Evolutionary conservation across 2,329 filamentous ascomycete species (phyloP).

Genomic region (Botrytis deweyae): DNA sequence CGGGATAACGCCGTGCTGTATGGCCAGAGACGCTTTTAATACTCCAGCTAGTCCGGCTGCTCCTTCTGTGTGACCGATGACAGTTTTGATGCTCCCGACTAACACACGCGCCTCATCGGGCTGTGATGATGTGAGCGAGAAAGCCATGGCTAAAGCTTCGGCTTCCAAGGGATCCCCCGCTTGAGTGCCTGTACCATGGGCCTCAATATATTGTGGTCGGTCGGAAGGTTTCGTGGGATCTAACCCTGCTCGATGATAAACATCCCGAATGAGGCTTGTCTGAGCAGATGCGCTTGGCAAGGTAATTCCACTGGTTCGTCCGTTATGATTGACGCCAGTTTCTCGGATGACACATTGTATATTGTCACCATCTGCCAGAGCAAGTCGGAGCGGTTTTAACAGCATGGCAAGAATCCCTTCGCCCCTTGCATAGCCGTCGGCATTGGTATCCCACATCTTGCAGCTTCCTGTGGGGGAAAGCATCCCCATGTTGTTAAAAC

Average conservation of each 20-base stretch:
- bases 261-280: slow-evolving; percentile 21
- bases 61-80: slow-evolving; percentile 35
- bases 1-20: slow-evolving; percentile 36
- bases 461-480: slow-evolving; percentile 21
- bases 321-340: slow-evolving; percentile 46
- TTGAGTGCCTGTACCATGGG: slow-evolving; percentile 36
- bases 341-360: slow-evolving; percentile 46
- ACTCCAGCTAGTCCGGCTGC: slow-evolving; percentile 33
- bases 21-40: slow-evolving; percentile 33
- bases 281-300: slow-evolving; percentile 48
- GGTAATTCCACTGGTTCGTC: slow-evolving; percentile 46
- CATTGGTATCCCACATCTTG: slow-evolving; percentile 54
- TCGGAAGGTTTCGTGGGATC: slow-evolving; percentile 13
- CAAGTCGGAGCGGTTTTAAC: slow-evolving; percentile 53
- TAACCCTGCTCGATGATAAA: slow-evolving; percentile 22
- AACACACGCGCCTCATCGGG: slow-evolving; percentile 16
- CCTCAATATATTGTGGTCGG: slow-evolving; percentile 29
- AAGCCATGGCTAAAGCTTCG: background rate
- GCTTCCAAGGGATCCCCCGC: slow-evolving; percentile 26
- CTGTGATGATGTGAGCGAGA: background rate
- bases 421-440: slow-evolving; percentile 63
- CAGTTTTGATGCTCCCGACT: slow-evolving; percentile 34
- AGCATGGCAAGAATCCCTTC: slow-evolving; percentile 61
- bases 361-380: slow-evolving; percentile 43
- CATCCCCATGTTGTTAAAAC: slow-evolving; percentile 21